Conservation (phyloP, 2,329 filamentous ascomycete genomes). For the Neofusicoccum ribis region DNA sequence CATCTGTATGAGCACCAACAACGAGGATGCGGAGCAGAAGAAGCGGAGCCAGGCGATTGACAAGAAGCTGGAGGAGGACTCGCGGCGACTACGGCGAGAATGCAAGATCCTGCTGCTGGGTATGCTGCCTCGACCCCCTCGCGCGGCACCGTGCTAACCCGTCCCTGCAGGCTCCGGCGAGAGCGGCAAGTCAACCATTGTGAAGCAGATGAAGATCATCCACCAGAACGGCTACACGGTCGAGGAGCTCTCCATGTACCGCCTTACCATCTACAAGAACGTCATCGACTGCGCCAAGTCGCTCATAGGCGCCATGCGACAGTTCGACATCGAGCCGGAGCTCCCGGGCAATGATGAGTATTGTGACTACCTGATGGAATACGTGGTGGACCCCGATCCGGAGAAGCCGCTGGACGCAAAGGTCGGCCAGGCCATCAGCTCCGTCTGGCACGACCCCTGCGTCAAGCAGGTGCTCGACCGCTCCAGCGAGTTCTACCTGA, state of each 20-base stretch:
- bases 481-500: slow-evolving; percentile 96
- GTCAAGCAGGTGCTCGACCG: slow-evolving; percentile 84
- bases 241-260: slow-evolving; percentile 91
- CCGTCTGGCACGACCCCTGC: slow-evolving; percentile 87
- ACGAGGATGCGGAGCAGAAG: slow-evolving; percentile 87
- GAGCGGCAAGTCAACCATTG: slow-evolving; percentile 98
- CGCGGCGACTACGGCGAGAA: slow-evolving; percentile 87
- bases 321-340: slow-evolving; percentile 82
- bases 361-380: slow-evolving; percentile 79
- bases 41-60: slow-evolving; percentile 97
- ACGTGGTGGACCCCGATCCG: slow-evolving; percentile 87
- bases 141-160: slow-evolving; percentile 30
- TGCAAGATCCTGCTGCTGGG: slow-evolving; percentile 97
- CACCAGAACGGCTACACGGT: slow-evolving; percentile 96
- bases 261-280: slow-evolving; percentile 97
- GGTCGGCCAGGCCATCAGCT: slow-evolving; percentile 79
- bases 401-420: slow-evolving; percentile 78
- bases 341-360: slow-evolving; percentile 70
- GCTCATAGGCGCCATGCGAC: slow-evolving; percentile 85
- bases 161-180: slow-evolving; percentile 78
- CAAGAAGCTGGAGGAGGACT: slow-evolving; percentile 90
- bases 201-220: slow-evolving; percentile 99
- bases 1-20: slow-evolving; percentile 84
- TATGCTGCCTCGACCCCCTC: slow-evolving; percentile 44
- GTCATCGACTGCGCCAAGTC: slow-evolving; percentile 95